Base-by-base conservation (phyloP, 305 asterid species). In the Fraxinus nigra region DNA sequence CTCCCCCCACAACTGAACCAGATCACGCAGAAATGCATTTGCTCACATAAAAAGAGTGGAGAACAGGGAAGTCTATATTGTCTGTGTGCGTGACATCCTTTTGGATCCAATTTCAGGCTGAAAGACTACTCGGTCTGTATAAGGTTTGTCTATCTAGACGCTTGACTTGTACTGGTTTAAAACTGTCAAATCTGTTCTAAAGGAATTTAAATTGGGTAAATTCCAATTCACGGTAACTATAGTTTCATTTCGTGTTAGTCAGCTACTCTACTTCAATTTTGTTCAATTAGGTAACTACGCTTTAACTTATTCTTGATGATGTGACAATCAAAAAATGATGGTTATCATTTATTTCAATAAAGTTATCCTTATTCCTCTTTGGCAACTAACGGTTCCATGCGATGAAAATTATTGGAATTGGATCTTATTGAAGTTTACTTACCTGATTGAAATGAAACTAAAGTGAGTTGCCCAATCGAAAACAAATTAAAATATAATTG, bases 1-100 rank as follows among this genome's bases (percentile, higher is more conserved):
- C 85, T 74, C 80, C 92, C 77, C 84, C 92, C 8, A 73, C 85
- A 79, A 86, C 88, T 72, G 92, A 91, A 40, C 84, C 92, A 18
- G 89, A 89, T 81, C 87, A 61, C 37, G 78, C 84, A 67, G 92
- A 90, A 85, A 56, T 84, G 84, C 87, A 85, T 69, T 84, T 86
- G 80, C 91, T 89, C 80, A 40, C 80, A 7, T 92, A 90, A 92
- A 79, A 79, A 67, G 80, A 46, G 13, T 85, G 86, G 81, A 82
- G 75, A 79, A 78, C 79, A 11, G 83, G 83, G 79, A 79, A 81
- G 75, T 81, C 81, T 74, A 14, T 76, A 32, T 10, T 37, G 80
- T 84, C 75, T 75, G 76, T 79, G 80, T 82, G 83, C 72, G n/a
- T 86, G 78, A 81, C 75, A 59, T 84, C 74, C 79, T 77, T 84